phyloP scores from a whole-genome alignment of 192 early-diverging fungal genomes.

The Backusella westeae region DNA sequence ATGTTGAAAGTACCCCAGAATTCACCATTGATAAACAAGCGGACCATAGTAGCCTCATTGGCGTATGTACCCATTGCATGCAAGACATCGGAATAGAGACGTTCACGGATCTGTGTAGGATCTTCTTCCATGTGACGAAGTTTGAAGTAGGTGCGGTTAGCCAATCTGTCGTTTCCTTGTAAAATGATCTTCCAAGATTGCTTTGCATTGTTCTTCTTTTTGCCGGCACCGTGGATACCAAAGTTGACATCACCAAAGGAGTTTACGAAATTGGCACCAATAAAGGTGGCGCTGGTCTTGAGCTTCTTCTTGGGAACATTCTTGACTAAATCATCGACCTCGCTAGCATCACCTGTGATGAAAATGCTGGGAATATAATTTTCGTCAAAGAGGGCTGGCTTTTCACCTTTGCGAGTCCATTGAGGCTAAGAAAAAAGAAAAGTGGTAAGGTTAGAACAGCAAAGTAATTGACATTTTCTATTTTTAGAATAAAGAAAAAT shows the following conservation, averaged over 20 bases:
- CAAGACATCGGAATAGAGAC: conserved; percentile 44
- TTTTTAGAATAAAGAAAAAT: background rate
- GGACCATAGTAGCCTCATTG: conserved; percentile 44
- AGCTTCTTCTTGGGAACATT: conserved; percentile 17
- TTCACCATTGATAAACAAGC: conserved; percentile 43
- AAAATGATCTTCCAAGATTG: conserved; percentile 45
- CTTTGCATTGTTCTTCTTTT: conserved; percentile 53
- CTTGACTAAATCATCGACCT: conserved; percentile 25
- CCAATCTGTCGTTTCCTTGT: conserved; percentile 10
- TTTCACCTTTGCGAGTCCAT: conserved; percentile 40
- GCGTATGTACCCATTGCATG: conserved; percentile 43
- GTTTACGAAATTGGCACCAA: conserved; percentile 38
- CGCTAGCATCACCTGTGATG: conserved; percentile 24
- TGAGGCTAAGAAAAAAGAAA: conserved; percentile 5
- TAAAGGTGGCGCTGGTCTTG: conserved; percentile 29
- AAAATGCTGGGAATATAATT: conserved; percentile 50
- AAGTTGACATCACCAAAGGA: conserved; percentile 33
- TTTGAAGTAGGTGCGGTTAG: conserved; percentile 44
- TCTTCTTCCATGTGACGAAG: conserved; percentile 49
- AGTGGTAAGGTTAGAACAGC: background rate
- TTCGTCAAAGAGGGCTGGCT: conserved; percentile 32
- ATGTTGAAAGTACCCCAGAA: conserved; percentile 49
- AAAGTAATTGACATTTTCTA: background rate
- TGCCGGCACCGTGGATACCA: conserved; percentile 46
- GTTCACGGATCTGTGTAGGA: conserved; percentile 53